phyloP scores from a whole-genome alignment of 2,329 filamentous ascomycete genomes.

The Penicillium decumbens region DNA sequence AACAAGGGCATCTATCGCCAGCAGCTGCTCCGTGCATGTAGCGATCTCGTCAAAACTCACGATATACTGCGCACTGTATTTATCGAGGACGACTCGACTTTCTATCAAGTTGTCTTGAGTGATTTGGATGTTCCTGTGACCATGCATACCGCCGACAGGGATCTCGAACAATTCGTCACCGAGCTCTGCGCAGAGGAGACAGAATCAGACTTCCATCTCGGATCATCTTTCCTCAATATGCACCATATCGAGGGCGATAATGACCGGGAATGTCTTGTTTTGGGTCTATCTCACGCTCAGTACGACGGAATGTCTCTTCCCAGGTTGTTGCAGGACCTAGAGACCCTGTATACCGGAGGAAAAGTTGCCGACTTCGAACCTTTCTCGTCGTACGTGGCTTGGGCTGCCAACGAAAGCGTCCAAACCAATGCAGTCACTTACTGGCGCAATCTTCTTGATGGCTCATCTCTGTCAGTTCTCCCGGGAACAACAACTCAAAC shows the following conservation, averaged over 20 bases:
- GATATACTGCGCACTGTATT: conserved; percentile 64
- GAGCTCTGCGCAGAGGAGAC: conserved; percentile 51
- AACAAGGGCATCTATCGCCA: conserved; percentile 45
- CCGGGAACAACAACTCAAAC: conserved; percentile 13
- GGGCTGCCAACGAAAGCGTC: conserved; percentile 26
- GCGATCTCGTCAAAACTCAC: conserved; percentile 52
- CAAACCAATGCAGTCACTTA: conserved; percentile 46
- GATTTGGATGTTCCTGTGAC: conserved; percentile 45
- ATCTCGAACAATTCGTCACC: conserved; percentile 47
- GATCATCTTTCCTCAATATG: conserved; percentile 56
- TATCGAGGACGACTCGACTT: conserved; percentile 47
- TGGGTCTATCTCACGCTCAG: conserved; percentile 61
- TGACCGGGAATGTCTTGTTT: conserved; percentile 38
- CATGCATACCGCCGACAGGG: conserved; percentile 46
- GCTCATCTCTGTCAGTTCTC: conserved; percentile 45
- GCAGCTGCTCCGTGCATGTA: conserved; percentile 41
- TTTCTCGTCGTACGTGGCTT: conserved; percentile 42
- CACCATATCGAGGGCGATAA: conserved; percentile 43
- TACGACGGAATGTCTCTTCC: conserved; percentile 64
- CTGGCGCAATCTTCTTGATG: conserved; percentile 52
- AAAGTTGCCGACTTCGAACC: conserved; percentile 31
- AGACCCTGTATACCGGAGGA: conserved; percentile 44
- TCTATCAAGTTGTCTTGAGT: conserved; percentile 54
- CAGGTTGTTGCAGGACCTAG: conserved; percentile 54
- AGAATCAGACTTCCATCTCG: conserved; percentile 50